Percentiles rank a stretch among this genome's conserved stretches.
These are phyloP conservation scores for Picochlorum sp. DNA, from an alignment of 139 green algal species.

Conservation along the genomic window DNA sequence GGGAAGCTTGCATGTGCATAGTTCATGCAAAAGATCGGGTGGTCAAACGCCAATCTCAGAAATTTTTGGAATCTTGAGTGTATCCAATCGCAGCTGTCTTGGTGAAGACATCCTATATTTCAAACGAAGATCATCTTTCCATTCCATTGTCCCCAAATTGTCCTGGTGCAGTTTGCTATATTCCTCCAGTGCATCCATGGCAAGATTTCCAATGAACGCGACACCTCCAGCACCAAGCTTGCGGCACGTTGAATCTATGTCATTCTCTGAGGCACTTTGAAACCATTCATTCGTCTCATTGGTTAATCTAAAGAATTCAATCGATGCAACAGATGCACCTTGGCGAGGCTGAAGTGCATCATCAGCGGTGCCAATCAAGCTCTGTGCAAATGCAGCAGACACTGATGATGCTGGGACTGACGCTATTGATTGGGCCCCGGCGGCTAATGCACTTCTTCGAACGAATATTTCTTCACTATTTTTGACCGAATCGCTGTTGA, in stretches of 20 bases:
- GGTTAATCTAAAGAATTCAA: not conserved
- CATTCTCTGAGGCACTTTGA: not conserved
- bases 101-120: no score
- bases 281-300: not conserved
- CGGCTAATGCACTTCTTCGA: slow-evolving; percentile 49
- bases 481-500: slow-evolving; percentile 43
- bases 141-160: no score
- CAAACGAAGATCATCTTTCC: no score
- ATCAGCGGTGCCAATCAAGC: no score
- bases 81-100: no score
- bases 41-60: no score
- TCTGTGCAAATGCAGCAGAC: slow-evolving; percentile 20
- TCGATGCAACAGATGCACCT: not conserved
- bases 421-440: slow-evolving; percentile 25
- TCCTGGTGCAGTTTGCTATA: not conserved
- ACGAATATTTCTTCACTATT: slow-evolving; percentile 56
- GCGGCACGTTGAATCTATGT: not conserved
- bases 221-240: not conserved
- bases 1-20: no score
- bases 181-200: not conserved
- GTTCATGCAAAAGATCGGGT: no score
- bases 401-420: slow-evolving; percentile 25
- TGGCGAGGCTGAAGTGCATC: not conserved
- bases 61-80: no score
- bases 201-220: not conserved